Percentiles rank a stretch among this genome's conserved stretches.
Conservation (phyloP, 2,329 filamentous ascomycete genomes). For the Parastagonospora nodorum region DNA sequence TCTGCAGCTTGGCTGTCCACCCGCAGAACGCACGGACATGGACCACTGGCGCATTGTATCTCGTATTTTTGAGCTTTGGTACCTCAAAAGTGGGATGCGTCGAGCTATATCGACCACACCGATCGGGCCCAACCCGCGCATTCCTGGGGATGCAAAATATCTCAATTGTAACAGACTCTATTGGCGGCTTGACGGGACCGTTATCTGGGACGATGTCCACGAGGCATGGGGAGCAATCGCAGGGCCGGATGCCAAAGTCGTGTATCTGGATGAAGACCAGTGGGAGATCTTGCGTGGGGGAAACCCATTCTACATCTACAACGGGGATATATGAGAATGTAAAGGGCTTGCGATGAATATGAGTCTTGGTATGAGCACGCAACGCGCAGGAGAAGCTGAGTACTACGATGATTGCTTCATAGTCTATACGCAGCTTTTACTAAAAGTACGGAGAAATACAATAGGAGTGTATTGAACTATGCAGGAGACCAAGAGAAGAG, state of each 20-base stretch:
- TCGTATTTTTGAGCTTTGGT: conserved; percentile 10
- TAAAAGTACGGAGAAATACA: no score
- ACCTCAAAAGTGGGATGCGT: conserved; percentile 5
- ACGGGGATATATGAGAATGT: no score
- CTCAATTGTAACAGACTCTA: conserved; percentile 3
- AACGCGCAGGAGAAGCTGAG: no score
- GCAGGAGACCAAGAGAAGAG: no score
- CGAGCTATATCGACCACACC: no score
- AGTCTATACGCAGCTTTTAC: no score
- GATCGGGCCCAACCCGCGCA: not conserved
- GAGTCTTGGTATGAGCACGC: no score
- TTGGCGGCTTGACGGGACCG: conserved; percentile 2
- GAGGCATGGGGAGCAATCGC: conserved; percentile 2
- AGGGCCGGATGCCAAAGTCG: conserved; percentile 5
- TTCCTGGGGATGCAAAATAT: conserved; percentile 3
- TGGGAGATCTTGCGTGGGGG: no score
- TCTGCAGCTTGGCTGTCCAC: not conserved
- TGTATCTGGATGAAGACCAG: conserved; percentile 5
- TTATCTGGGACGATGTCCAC: conserved; percentile 6
- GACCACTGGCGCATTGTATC: not conserved
- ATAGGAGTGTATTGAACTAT: no score
- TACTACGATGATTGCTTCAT: no score
- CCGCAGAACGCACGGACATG: not conserved
- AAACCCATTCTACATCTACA: no score
- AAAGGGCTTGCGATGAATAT: no score